Percentiles rank a stretch among this genome's conserved stretches.
Conservation (phyloP, 768 basidiomycete species). For the Auricularia heimuer region DNA sequence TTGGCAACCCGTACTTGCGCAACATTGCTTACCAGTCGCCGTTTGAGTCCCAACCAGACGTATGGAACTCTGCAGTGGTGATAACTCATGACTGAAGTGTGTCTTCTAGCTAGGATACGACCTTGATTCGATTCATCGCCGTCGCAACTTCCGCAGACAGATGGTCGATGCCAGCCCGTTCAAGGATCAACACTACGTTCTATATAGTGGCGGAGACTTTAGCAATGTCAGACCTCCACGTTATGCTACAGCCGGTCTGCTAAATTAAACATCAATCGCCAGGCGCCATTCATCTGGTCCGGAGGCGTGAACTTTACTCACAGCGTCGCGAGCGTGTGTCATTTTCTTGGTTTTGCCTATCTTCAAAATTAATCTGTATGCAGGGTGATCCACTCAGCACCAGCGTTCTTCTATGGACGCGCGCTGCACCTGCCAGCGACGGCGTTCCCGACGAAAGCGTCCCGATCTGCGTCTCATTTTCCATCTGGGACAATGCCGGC, state of each 20-base stretch:
- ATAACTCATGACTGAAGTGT: too few species aligned
- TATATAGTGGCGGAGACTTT: constrained; percentile 40
- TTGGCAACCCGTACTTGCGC: constrained; percentile 20
- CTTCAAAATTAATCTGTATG: constrained; percentile 8
- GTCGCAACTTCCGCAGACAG: constrained; percentile 25
- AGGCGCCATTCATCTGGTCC: constrained; percentile 39
- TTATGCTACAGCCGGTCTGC: not conserved
- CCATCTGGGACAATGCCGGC: constrained; percentile 29
- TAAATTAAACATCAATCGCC: too few species aligned
- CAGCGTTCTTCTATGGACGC: constrained; percentile 50
- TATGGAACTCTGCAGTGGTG: constrained; percentile 1
- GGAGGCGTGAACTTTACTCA: constrained; percentile 44
- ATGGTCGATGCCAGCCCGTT: constrained; percentile 28
- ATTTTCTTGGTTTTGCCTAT: not conserved
- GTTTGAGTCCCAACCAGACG: constrained; percentile 17
- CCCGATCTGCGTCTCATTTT: constrained; percentile 41
- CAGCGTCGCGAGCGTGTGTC: constrained; percentile 22
- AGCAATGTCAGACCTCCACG: constrained; percentile 27
- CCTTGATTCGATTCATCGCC: constrained; percentile 27
- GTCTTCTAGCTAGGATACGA: constrained; percentile 29
- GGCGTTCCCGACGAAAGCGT: constrained; percentile 37
- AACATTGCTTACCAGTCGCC: constrained; percentile 36
- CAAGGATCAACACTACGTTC: constrained; percentile 39
- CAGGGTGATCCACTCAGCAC: constrained; percentile 47
- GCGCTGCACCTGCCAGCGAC: constrained; percentile 29